These are phyloP conservation scores for Tuber calosporum DNA, from an alignment of 495 filamentous ascomycete genomes.

Conservation along the genomic window DNA sequence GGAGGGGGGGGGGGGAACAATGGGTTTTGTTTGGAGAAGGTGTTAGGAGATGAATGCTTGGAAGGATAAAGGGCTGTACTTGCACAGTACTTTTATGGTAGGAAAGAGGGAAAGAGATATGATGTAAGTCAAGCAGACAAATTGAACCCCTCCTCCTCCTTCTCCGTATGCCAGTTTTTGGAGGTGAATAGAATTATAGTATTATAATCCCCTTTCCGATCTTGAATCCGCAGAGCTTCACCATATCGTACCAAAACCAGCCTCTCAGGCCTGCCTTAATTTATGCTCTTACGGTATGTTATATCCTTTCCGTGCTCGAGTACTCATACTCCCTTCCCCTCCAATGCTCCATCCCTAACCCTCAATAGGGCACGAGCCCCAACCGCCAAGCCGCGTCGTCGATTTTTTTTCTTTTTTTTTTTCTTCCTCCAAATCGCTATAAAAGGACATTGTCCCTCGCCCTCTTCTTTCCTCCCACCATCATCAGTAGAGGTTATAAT, in stretches of 20 bases:
- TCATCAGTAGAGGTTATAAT: conserved; percentile 41
- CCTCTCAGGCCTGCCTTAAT: neutral
- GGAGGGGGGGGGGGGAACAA: neutral
- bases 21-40: neutral
- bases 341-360: neutral
- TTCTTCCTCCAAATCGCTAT: neutral
- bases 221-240: neutral
- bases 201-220: neutral
- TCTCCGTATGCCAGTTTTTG: too few relatives aligned
- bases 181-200: too few relatives aligned
- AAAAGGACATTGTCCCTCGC: conserved; percentile 7
- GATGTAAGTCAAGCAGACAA: too few relatives aligned
- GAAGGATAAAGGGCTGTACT: too few relatives aligned
- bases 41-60: too few relatives aligned
- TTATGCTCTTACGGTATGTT: too few relatives aligned
- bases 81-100: neutral
- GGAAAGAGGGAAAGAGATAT: neutral
- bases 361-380: neutral
- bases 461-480: conserved; percentile 32
- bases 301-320: too few relatives aligned
- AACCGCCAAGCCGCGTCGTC: neutral
- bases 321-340: too few relatives aligned
- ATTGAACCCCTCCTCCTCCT: too few relatives aligned
- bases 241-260: neutral
- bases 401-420: neutral